phyloP scores from a whole-genome alignment of 2,329 filamentous ascomycete genomes.

The Neofusicoccum sp. region DNA sequence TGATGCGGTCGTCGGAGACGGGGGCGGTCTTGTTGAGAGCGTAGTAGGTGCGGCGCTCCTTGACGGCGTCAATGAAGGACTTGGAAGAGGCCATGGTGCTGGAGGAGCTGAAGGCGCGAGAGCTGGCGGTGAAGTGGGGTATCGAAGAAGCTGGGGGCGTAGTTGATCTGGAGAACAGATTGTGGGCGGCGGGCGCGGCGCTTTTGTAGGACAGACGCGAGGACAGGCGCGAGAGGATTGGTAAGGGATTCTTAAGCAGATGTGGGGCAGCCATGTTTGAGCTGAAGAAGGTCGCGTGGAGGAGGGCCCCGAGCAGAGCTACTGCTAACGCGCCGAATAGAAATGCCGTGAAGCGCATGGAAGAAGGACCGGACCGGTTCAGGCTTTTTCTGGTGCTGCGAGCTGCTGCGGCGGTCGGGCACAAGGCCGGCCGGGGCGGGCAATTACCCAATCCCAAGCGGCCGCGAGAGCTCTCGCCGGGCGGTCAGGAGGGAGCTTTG shows the following conservation, averaged over 20 bases:
- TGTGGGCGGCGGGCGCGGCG: not conserved
- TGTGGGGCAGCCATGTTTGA: conserved; percentile 26
- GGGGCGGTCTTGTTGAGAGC: conserved; percentile 65
- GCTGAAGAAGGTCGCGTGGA: conserved; percentile 1
- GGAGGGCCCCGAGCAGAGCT: not conserved
- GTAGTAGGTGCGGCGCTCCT: conserved; percentile 71
- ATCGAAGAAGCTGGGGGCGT: not conserved
- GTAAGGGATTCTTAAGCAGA: conserved; percentile 38
- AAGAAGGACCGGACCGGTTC: not conserved
- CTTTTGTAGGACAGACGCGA: conserved; percentile 18
- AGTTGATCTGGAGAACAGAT: not conserved
- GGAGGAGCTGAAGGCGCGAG: conserved; percentile 21
- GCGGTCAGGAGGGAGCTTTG: not conserved
- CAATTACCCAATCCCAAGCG: conserved; percentile 1
- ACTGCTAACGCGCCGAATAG: not conserved
- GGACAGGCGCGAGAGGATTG: conserved; percentile 25
- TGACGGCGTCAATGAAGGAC: conserved; percentile 65
- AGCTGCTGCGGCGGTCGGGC: not conserved
- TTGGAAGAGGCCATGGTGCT: conserved; percentile 43
- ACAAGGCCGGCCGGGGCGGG: not conserved
- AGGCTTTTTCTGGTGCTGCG: not conserved
- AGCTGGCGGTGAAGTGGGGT: not conserved
- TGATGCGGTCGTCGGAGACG: conserved; percentile 61
- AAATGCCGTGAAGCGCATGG: conserved; percentile 18
- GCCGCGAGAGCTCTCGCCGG: not conserved